Evolutionary conservation across 345 rosid genomes (phyloP).

Genomic region (Mercurialis annua): DNA sequence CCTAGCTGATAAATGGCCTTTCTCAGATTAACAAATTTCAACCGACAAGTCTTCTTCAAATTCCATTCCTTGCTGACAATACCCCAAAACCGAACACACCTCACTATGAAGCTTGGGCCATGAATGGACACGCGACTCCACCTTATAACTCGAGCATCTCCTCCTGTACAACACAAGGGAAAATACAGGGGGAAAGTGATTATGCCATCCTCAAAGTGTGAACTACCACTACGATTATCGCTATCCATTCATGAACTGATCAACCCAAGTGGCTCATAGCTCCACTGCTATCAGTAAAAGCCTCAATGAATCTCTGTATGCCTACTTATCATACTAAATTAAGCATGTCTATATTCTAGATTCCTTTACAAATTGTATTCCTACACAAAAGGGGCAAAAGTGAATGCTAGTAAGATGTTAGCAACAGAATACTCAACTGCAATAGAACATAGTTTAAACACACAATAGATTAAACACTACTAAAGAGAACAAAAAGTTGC

Average conservation of each 20-base stretch:
- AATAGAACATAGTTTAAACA: conserved; percentile 26
- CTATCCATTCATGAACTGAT: conserved; percentile 44
- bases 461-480: conserved; percentile 51
- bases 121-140: conserved; percentile 48
- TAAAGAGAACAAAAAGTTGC: conserved; percentile 34
- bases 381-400: conserved; percentile 12
- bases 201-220: conserved; percentile 57
- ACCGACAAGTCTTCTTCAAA: conserved; percentile 38
- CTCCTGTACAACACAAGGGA: conserved; percentile 68
- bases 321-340: conserved; percentile 33
- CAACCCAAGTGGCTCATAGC: conserved; percentile 38
- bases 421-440: conserved; percentile 18
- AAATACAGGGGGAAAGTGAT: conserved; percentile 70
- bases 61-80: conserved; percentile 33
- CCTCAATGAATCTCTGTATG: conserved; percentile 31
- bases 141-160: conserved; percentile 54
- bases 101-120: conserved; percentile 45
- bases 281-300: conserved; percentile 36
- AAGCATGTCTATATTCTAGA: conserved; percentile 28
- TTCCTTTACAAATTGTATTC: conserved; percentile 17
- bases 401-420: conserved; percentile 21
- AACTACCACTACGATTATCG: conserved; percentile 61
- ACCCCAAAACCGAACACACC: conserved; percentile 30
- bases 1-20: conserved; percentile 24
- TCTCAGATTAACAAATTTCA: conserved; percentile 35